Evolutionary conservation across 148 eudicot species (phyloP), one percentile per base, ranked within the genome.

Genomic region (Salicornia ramosissima): DNA sequence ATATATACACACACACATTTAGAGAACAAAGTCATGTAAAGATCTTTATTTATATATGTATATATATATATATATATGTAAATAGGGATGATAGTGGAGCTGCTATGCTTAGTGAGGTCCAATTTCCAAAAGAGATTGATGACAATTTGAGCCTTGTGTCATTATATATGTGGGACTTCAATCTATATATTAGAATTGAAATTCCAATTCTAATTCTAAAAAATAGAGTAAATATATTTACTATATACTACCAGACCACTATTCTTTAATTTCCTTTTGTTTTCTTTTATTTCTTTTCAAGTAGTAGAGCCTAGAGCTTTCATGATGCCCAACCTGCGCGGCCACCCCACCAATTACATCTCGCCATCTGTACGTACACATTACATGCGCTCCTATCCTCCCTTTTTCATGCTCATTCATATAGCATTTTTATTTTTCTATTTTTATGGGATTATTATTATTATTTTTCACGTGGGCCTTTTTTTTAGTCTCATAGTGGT

Each of bases 111-210:
- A 73, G 78, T 78, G 87, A 86, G 86, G 90, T 79, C 87, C 90
- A 86, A 86, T 68, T 86, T 83, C 90, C 90, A 63, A 86, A 86
- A 81, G 86, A 84, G 90, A 86, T 86, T 86, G 85, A 74, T 81
- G 78, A 39, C 53, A 65, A 77, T 26, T 75, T 61, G 10, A 34
- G 39, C 60, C 51, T 52, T 25, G 6, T 47, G 10, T n/a, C 40
- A 36, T 36, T 36, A 3, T 36, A 3, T 36, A 33, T 57, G 70
- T 63, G 81, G 81, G 80, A 54, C 80, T 72, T 66, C 0, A n/a
- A 12, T 60, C 40, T 36, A 55, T 58, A 31, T 31, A 33, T 58
- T n/a, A n/a, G n/a, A n/a, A n/a, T n/a, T n/a, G n/a, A n/a, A n/a
- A n/a, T n/a, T n/a, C n/a, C n/a, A n/a, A n/a, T n/a, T n/a, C n/a